Evolutionary conservation across 805 yeast genomes (phyloP), one percentile per base, ranked within the genome.

Genomic region (Yarrowia hollandica): DNA sequence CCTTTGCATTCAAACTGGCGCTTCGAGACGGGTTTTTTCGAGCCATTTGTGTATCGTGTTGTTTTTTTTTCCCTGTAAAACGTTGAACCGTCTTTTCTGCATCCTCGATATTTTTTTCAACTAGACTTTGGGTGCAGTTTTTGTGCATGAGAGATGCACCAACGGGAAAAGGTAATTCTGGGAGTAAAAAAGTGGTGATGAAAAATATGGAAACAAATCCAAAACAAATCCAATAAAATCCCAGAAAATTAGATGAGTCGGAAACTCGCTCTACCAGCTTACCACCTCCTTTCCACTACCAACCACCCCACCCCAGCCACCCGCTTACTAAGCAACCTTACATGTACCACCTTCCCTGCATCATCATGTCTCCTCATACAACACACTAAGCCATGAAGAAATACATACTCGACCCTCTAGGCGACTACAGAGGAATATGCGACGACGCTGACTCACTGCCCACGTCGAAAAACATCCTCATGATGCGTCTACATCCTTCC

Each of bases 21-120:
- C 55, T 39, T 48, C 38, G n/a, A 10, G 6, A 12, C 30, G 55
- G 55, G 55, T 48, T 48, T 33, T 22, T 31, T 48, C 55, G 55
- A 22, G 55, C 55, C 55, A 48, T 48, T 48, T 48, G 23, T 6
- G 18, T 26, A 14, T 25, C 12, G 35, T 28, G 8, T 15, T 15
- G 28, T 8, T 31, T n/a, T n/a, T n/a, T n/a, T n/a, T n/a, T n/a
- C n/a, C n/a, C n/a, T n/a, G n/a, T n/a, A n/a, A n/a, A n/a, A n/a
- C n/a, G n/a, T n/a, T n/a, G n/a, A 19, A 2, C 16, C 12, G 30
- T 34, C 8, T 34, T 31, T 31, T 5, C 25, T 22, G 19, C 10
- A 1, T 19, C 12, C 8, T n/a, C 11, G 15, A 26, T 48, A 16
- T 48, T 48, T 48, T 48, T 48, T 33, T 33, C 4, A 38, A 33